Base-by-base conservation (phyloP, 2,329 filamentous ascomycete species). In the Aspergillus flavus region DNA sequence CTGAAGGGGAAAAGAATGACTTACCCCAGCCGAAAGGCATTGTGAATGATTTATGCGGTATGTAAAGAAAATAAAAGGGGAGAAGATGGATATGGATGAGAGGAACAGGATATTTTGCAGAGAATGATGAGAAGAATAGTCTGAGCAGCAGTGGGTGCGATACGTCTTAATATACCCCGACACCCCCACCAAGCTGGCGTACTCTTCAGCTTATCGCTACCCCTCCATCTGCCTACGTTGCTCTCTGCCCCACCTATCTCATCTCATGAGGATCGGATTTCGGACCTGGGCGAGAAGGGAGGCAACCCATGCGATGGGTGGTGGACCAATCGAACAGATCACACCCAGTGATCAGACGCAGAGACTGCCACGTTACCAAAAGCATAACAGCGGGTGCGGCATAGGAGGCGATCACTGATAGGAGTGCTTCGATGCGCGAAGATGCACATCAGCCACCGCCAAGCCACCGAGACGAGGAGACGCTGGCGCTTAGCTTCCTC, bases 21-120 rank as follows among this genome's bases (percentile, higher is more conserved):
- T 68, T 72, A 76, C 73, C 62, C 73, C 72, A 76, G 69, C 74
- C 74, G 67, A 69, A 77, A 71, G 71, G 71, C 76, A 77, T 78
- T 66, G 50, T 76, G 67, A 61, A 58, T 69, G 57, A 62, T 60
- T 5, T 65, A 43, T 61, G 26, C 58, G 23, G 39, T 54, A 45
- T 55, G 32, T 58, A 41, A 32, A 50, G 52, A 55, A 34, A 10
- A 1, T 32, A 10, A 32, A 56, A 57, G 34, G 56, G 30, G 57
- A 59, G 36, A 63, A 46, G 53, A 52, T 36, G 19, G 57, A 60
- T 26, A 36, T 21, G 23, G 23, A 36, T 23, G 19, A 53, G 48
- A 61, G 43, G 54, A 61, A 30, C 26, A 59, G 32, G 41, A 58
- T 32, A 16, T 3, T 19, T 41, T 16, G 32, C 32, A 26, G 32